Base-by-base conservation (phyloP, 2,329 filamentous ascomycete species). In the Pseudogymnoascus sp. region DNA sequence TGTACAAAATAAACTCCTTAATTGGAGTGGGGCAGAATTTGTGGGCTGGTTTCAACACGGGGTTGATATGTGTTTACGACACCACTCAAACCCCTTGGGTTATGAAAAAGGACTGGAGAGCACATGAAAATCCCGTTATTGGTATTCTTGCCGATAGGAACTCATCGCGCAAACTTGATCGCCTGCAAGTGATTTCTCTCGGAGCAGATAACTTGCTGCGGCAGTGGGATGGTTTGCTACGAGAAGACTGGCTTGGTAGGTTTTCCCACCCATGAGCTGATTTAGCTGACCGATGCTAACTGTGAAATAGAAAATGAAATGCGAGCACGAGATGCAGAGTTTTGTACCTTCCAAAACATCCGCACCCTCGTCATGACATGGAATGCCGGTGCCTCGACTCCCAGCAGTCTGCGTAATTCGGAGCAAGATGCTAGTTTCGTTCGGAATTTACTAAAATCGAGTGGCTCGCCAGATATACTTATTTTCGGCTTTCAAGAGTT, bases 401-500 rank as follows among this genome's bases (percentile, higher is more conserved):
- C 94, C 0, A 86, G 85, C 62, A 89, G 87, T 69, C 77, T 97
- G 34, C 83, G 89, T 60, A 84, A 89, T 64, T 84, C 84, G 1
- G 81, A 84, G 30, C 77, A 82, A 60, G 90, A 96, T 68, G 82
- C 83, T 9, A 79, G 81, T 43, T 97, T 97, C 72, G 89, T 97
- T 69, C 85, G 86, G 65, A 85, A 93, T 62, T 81, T 96, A 14
- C 78, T 99, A 25, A 83, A 87, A 65, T 83, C 82, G n/a, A 86
- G 88, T 64, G 82, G 87, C 38, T 85, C 88, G 6, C 91, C 94
- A 0, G 94, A 97, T 67, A 91, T 99, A 58, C 76, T 97, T 2
- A 84, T 97, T 0, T 99, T 99, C 77, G 93, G 92, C 1, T 99
- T 99, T 73, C 94, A 99, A 73, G 94, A 99, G 74, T 81, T 99